These are phyloP conservation scores for Monosporozyma servazzii DNA, from an alignment of 805 yeast species.

Conservation along the genomic window DNA sequence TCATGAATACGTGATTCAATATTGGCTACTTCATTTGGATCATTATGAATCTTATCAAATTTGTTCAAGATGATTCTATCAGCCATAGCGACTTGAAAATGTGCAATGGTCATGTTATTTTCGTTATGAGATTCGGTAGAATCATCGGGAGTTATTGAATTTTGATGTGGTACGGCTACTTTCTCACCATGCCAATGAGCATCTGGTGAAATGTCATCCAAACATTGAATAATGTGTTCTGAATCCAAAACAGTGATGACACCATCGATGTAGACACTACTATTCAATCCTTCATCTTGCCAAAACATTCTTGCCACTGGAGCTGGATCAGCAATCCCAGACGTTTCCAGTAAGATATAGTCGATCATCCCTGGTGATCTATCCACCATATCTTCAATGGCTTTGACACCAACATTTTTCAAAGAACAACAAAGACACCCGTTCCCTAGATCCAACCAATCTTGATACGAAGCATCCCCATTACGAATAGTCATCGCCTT, in stretches of 20 bases:
- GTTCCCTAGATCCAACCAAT: constrained; percentile 94
- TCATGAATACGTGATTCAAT: constrained; percentile 26
- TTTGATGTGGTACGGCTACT: constrained; percentile 12
- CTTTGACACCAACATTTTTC: constrained; percentile 88
- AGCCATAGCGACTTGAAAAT: constrained; percentile 82
- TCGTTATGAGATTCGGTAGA: background rate
- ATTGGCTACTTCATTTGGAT: constrained; percentile 8
- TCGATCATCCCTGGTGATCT: constrained; percentile 68
- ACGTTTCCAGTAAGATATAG: constrained; percentile 85
- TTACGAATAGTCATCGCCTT: constrained; percentile 63
- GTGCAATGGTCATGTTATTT: constrained; percentile 66
- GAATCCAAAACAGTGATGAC: constrained; percentile 81
- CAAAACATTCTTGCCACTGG: constrained; percentile 97
- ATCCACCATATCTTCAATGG: constrained; percentile 79
- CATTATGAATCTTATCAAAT: constrained; percentile 42
- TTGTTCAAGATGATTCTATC: constrained; percentile 78
- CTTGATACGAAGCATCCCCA: constrained; percentile 53
- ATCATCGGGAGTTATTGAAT: background rate
- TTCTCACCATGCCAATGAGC: constrained; percentile 57
- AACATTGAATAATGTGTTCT: constrained; percentile 51
- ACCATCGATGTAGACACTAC: constrained; percentile 84
- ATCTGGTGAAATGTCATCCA: constrained; percentile 53
- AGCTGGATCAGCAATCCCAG: constrained; percentile 96
- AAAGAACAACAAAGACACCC: constrained; percentile 97
- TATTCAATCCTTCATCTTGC: constrained; percentile 82